phyloP scores from a whole-genome alignment of 805 yeast genomes.

The Lipomyces sp. region DNA sequence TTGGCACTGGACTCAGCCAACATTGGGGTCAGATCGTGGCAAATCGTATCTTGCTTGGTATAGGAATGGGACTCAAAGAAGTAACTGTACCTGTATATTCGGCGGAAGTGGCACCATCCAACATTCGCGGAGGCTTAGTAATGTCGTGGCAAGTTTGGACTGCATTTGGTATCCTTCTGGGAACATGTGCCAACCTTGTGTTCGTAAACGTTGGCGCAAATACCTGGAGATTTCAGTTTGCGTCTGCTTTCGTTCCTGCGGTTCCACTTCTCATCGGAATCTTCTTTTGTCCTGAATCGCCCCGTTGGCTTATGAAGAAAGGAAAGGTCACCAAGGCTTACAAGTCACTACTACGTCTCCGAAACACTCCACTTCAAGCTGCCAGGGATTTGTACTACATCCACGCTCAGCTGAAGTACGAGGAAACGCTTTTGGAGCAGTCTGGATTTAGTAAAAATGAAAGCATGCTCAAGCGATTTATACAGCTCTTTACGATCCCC shows the following conservation, averaged over 20 bases:
- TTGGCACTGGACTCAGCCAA: constrained; percentile 67
- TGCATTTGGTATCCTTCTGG: constrained; percentile 72
- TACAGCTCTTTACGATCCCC: constrained; percentile 63
- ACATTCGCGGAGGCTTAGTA: constrained; percentile 65
- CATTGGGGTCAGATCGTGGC: constrained; percentile 64
- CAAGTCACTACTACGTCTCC: constrained; percentile 53
- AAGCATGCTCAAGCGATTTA: constrained; percentile 46
- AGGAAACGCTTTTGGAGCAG: constrained; percentile 47
- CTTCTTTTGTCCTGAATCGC: constrained; percentile 68
- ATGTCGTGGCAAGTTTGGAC: constrained; percentile 78
- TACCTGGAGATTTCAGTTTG: constrained; percentile 69
- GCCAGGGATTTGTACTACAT: constrained; percentile 70
- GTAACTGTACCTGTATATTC: constrained; percentile 70
- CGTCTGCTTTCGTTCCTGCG: constrained; percentile 65
- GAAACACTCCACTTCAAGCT: constrained; percentile 57
- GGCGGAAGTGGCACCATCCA: constrained; percentile 64
- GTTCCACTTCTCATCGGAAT: constrained; percentile 57
- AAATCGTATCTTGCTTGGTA: constrained; percentile 62
- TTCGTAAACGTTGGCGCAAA: constrained; percentile 53
- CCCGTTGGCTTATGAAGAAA: constrained; percentile 68
- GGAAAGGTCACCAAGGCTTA: constrained; percentile 56
- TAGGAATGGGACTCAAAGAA: constrained; percentile 70
- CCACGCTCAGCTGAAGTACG: constrained; percentile 57
- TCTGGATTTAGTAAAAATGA: constrained; percentile 40
- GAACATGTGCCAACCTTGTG: constrained; percentile 63